Evolutionary conservation across 352 stramenopile genomes (phyloP), one percentile per base, ranked within the genome.

Genomic region (Phytophthora cryptogea): DNA sequence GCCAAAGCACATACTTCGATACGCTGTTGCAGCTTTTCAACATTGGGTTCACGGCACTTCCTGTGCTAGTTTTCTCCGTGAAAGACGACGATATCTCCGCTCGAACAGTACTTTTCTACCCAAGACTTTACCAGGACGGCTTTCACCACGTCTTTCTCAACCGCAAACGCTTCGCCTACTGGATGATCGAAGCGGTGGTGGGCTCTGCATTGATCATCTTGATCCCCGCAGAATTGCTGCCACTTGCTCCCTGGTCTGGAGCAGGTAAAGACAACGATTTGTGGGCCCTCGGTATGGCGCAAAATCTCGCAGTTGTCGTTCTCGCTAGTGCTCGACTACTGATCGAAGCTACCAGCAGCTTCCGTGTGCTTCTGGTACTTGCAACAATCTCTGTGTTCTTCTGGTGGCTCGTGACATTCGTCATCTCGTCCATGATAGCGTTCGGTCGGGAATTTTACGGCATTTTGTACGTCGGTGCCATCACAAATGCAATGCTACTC

Each of bases 1-100:
- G 85, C 7, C 83, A 94, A 37, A 85, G 78, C 47, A 85, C 77
- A 10, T 93, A 91, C 70, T 89, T 90, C 51, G 81, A 93, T 55
- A 67, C 77, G 5, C 64, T 94, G 0, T 72, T 93, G 37, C 83
- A 93, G 54, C 67, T 88, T 14, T 91, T 88, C 66, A 93, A 93
- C 59, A 81, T 94, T 10, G 81, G 79, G 53, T 94, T 91, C 62
- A 94, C 86, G 10, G 76, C 82, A 17, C 59, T 92, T 5, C 82
- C 86, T 1, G 64, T 93, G 14, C 68, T 94, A 23, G 74, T 71
- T 35, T 88, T 90, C 31, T 78, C 68, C 5, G 74, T 92, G 10
- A 51, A 74, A 4, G 81, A 91, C 33, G 45, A 88, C 54, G 76
- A 89, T 44, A 72, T 89, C 17, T 84, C 78, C 5, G 48, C 78